Evolutionary conservation across 129 eudicot genomes (phyloP).

Genomic region (Lactuca saligna): DNA sequence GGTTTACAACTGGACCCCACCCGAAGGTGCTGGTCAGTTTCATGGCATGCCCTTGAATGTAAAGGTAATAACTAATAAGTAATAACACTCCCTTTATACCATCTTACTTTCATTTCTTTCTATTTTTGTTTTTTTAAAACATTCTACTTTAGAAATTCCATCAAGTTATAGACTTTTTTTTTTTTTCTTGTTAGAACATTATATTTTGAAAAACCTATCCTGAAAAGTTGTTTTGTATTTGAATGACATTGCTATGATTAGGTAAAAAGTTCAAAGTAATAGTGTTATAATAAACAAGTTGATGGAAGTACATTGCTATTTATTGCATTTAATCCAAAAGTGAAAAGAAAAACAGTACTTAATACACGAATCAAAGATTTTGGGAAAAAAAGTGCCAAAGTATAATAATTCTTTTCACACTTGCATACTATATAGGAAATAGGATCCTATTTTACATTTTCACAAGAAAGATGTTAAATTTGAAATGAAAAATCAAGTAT

Average conservation of each 20-base stretch:
- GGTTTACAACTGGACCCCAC: constrained; percentile 92
- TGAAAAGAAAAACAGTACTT: background rate
- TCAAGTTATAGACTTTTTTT: too few relatives aligned
- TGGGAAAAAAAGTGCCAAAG: background rate
- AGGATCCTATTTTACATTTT: background rate
- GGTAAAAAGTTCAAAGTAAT: too few relatives aligned
- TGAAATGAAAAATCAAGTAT: background rate
- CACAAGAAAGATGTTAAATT: background rate
- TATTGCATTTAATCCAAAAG: background rate
- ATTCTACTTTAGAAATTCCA: background rate
- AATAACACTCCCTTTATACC: too few relatives aligned
- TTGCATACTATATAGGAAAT: background rate
- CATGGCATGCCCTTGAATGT: constrained; percentile 99
- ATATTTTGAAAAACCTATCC: too few relatives aligned
- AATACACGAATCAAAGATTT: background rate
- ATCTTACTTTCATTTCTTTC: too few relatives aligned
- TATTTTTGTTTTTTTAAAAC: background rate
- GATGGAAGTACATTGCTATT: too few relatives aligned
- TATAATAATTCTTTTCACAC: background rate
- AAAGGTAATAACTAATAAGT: constrained; percentile 47
- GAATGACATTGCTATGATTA: too few relatives aligned
- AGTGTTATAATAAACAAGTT: too few relatives aligned
- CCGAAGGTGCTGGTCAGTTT: constrained; percentile 97
- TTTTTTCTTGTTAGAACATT: too few relatives aligned
- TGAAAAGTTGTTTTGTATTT: too few relatives aligned